phyloP scores from a whole-genome alignment of 177 flowering plant genomes.

The Vitis hybrid region DNA sequence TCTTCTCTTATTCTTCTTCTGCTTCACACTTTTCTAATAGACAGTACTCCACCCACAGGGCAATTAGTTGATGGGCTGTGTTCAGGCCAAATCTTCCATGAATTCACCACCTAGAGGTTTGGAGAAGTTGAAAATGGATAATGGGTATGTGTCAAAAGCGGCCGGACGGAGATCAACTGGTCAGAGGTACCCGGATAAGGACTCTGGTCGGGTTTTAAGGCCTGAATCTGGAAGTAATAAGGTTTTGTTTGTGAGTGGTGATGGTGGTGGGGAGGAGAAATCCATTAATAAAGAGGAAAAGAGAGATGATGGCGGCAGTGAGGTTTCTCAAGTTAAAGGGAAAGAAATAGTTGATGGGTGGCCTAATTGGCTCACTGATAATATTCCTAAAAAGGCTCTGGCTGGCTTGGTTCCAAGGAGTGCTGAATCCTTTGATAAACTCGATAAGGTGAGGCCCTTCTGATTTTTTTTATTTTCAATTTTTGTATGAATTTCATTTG shows the following conservation, averaged over 20 bases:
- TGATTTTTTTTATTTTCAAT: neutral
- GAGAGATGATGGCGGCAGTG: constrained; percentile 5
- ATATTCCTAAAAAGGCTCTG: constrained; percentile 46
- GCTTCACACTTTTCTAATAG: neutral
- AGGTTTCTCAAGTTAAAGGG: constrained; percentile 8
- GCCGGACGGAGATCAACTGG: constrained; percentile 27
- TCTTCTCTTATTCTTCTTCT: neutral
- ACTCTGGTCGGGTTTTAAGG: neutral
- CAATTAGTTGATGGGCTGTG: constrained; percentile 40
- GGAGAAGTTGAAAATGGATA: constrained; percentile 41
- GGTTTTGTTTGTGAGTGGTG: neutral
- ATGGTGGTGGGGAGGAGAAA: neutral
- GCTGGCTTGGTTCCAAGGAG: constrained; percentile 60
- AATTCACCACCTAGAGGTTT: constrained; percentile 34
- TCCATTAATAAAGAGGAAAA: neutral
- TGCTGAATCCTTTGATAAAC: constrained; percentile 63
- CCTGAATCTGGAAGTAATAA: neutral
- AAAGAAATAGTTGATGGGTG: constrained; percentile 60
- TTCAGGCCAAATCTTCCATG: constrained; percentile 29
- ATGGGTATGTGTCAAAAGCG: constrained; percentile 31
- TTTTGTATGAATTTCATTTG: too few species aligned
- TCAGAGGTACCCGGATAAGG: constrained; percentile 20
- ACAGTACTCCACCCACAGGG: neutral
- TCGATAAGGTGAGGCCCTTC: constrained; percentile 49
- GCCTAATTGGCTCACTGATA: constrained; percentile 73